Percentiles rank a stretch among this genome's conserved stretches.
Conservation (phyloP, 2,329 filamentous ascomycete genomes). For the Diaporthe sp. region DNA sequence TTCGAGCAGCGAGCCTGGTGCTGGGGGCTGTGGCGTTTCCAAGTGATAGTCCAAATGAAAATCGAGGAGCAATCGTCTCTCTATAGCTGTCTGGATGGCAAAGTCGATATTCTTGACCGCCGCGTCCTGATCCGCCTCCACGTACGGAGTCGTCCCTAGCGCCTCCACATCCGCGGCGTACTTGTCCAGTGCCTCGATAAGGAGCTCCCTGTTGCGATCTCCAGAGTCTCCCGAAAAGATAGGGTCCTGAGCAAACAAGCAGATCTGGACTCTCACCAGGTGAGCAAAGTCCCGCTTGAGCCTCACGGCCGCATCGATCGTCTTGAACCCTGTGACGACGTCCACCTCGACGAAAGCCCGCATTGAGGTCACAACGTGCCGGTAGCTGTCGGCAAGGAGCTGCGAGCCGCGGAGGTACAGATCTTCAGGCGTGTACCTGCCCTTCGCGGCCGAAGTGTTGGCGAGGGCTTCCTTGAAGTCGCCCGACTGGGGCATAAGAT, state of each 20-base stretch:
- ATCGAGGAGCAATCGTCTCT: constrained; percentile 70
- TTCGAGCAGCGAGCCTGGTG: constrained; percentile 61
- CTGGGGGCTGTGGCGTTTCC: constrained; percentile 51
- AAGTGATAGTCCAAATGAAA: constrained; percentile 82
- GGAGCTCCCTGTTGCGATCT: constrained; percentile 64
- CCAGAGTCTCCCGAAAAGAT: constrained; percentile 70
- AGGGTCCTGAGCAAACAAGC: constrained; percentile 79
- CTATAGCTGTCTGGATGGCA: constrained; percentile 69
- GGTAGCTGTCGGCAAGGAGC: constrained; percentile 72
- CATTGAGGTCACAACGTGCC: constrained; percentile 76
- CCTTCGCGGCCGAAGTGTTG: constrained; percentile 68
- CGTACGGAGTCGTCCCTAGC: constrained; percentile 79
- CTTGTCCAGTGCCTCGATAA: constrained; percentile 51
- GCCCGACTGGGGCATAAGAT: constrained; percentile 72
- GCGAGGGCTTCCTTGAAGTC: constrained; percentile 76
- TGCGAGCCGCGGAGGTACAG: constrained; percentile 75
- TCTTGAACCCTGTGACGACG: constrained; percentile 63
- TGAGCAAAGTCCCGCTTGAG: constrained; percentile 69
- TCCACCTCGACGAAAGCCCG: constrained; percentile 81
- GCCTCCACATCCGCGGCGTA: constrained; percentile 64
- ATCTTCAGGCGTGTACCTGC: constrained; percentile 72
- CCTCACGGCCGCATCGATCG: constrained; percentile 65
- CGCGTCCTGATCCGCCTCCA: constrained; percentile 66
- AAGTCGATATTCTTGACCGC: constrained; percentile 69
- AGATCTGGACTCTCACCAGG: constrained; percentile 74